Percentiles rank a stretch among this genome's conserved stretches.
Conservation (phyloP, 2,329 filamentous ascomycete genomes). For the Piedraia hortae region DNA sequence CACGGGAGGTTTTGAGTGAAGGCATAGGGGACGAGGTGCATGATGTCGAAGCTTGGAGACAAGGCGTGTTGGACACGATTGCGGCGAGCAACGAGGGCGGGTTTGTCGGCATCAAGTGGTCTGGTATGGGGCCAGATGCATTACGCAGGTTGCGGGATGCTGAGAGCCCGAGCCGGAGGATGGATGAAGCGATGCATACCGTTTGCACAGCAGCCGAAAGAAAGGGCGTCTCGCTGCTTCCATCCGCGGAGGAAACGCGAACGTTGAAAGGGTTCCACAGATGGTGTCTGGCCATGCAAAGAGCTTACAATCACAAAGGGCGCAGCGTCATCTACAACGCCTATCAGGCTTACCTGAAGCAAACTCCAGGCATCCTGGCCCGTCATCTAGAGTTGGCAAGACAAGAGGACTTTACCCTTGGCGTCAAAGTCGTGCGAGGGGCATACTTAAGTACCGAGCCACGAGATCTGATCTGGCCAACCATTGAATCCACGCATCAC, state of each 20-base stretch:
- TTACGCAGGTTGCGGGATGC: slow-evolving; percentile 37
- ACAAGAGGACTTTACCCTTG: slow-evolving; percentile 23
- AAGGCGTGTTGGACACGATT: slow-evolving; percentile 49
- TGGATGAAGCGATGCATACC: slow-evolving; percentile 41
- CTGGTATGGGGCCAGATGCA: slow-evolving; percentile 50
- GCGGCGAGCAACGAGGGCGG: slow-evolving; percentile 23
- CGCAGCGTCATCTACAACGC: slow-evolving; percentile 45
- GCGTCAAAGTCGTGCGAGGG: slow-evolving; percentile 29
- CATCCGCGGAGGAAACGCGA: slow-evolving; percentile 62
- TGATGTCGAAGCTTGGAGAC: slow-evolving; percentile 43
- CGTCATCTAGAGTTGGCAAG: slow-evolving; percentile 20
- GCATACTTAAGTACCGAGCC: slow-evolving; percentile 27
- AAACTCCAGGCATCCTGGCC: slow-evolving; percentile 17
- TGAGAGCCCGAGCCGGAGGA: slow-evolving; percentile 31
- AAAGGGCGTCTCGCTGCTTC: slow-evolving; percentile 45
- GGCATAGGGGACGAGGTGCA: slow-evolving; percentile 26
- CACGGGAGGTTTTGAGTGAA: slow-evolving; percentile 41
- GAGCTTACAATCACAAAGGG: slow-evolving; percentile 22
- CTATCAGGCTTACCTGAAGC: slow-evolving; percentile 29
- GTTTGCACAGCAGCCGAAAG: slow-evolving; percentile 46
- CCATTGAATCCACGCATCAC: slow-evolving; percentile 25
- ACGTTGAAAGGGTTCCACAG: slow-evolving; percentile 56
- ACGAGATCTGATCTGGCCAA: slow-evolving; percentile 24
- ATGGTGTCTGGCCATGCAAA: slow-evolving; percentile 54
- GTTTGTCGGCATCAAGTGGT: slow-evolving; percentile 38